Evolutionary conservation across 169 alveolate genomes (phyloP).

Genomic region (Eimeria acervulina): DNA sequence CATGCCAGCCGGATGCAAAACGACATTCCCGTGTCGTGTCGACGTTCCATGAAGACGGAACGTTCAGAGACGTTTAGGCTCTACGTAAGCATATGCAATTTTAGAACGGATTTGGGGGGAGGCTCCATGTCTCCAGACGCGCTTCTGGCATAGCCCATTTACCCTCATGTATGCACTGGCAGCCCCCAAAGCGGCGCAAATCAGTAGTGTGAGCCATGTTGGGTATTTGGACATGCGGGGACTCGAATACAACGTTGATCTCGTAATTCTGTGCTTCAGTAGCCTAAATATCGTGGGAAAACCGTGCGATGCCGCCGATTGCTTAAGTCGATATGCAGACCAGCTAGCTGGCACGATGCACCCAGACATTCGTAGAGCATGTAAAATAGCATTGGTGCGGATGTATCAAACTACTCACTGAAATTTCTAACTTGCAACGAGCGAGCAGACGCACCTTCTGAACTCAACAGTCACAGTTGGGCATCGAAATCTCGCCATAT

Average conservation of each 20-base stretch:
- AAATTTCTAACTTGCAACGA: not conserved
- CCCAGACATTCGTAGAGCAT: not conserved
- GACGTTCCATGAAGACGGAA: not conserved
- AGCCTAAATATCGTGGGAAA: no score
- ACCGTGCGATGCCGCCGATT: not conserved
- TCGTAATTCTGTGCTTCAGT: not conserved
- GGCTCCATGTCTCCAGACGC: not conserved
- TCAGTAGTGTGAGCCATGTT: not conserved
- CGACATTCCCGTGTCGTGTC: not conserved
- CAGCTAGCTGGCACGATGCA: not conserved
- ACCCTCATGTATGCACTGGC: not conserved
- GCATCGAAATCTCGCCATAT: not conserved
- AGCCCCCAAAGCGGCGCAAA: not conserved
- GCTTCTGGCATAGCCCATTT: not conserved
- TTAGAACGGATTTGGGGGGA: not conserved
- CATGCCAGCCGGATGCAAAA: not conserved
- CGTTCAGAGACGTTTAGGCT: not conserved
- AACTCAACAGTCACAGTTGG: not conserved
- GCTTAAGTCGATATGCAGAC: not conserved
- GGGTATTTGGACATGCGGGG: not conserved
- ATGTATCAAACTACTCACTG: not conserved
- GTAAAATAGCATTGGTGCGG: not conserved
- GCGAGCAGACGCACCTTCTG: not conserved
- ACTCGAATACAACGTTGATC: not conserved
- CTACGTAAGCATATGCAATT: not conserved